phyloP scores from a whole-genome alignment of 805 yeast genomes.

The Phaffomyces thermotolerans region DNA sequence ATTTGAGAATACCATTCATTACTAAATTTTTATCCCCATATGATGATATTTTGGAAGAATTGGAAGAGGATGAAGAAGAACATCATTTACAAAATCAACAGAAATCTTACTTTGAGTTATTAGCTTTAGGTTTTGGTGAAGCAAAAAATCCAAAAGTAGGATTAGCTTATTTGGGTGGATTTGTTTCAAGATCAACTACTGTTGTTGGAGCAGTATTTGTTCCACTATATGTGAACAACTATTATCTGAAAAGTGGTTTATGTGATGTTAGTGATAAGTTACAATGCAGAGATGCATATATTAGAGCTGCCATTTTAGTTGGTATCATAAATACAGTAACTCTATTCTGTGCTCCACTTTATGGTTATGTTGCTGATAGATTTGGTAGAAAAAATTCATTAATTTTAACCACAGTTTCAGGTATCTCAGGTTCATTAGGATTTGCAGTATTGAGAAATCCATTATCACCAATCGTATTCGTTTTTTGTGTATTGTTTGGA shows the following conservation, averaged over 20 bases:
- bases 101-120: constrained; percentile 31
- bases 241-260: constrained; percentile 42
- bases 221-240: constrained; percentile 55
- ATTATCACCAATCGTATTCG: constrained; percentile 26
- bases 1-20: constrained; percentile 21
- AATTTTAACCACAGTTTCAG: constrained; percentile 33
- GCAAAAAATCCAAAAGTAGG: constrained; percentile 43
- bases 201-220: constrained; percentile 52
- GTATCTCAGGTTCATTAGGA: constrained; percentile 37
- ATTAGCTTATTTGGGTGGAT: constrained; percentile 53
- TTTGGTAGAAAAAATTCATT: constrained; percentile 31
- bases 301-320: constrained; percentile 58
- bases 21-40: constrained; percentile 21
- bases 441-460: constrained; percentile 30
- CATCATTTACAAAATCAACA: constrained; percentile 6
- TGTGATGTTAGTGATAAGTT: constrained; percentile 35
- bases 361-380: constrained; percentile 52
- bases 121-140: constrained; percentile 40
- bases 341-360: constrained; percentile 53
- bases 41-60: constrained; percentile 28
- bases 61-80: constrained; percentile 23
- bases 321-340: constrained; percentile 59
- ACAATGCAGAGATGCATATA: constrained; percentile 55
- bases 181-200: constrained; percentile 57
- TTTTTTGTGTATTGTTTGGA: constrained; percentile 44